A percentile compares a stretch with the other conserved stretches of the same genome.
These are phyloP conservation scores for Austroboletus festivus DNA, from an alignment of 768 basidiomycete species.

Conservation along the genomic window DNA sequence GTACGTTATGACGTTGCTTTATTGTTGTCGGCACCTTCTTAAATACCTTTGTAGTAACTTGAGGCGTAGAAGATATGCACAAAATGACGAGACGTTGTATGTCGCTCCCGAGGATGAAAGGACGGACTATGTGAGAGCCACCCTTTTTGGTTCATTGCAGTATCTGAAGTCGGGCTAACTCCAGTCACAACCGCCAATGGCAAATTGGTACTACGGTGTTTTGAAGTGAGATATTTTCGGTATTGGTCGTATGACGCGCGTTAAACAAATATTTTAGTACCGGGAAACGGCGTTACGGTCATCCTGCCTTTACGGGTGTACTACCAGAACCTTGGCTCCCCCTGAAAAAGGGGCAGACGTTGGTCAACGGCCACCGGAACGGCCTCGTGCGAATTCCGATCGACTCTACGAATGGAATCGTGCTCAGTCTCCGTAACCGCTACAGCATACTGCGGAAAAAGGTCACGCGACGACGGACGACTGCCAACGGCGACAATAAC, in stretches of 20 bases:
- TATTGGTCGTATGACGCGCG: neutral
- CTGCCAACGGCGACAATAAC: slow-evolving; percentile 7
- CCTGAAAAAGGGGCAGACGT: slow-evolving; percentile 74
- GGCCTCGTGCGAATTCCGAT: slow-evolving; percentile 36
- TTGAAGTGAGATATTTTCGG: slow-evolving; percentile 58
- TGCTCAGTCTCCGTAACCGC: slow-evolving; percentile 76
- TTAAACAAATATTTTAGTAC: slow-evolving; percentile 49
- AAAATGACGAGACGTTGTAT: slow-evolving; percentile 92
- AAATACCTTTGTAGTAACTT: slow-evolving; percentile 59
- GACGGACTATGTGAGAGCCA: slow-evolving; percentile 72
- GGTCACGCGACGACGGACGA: slow-evolving; percentile 12
- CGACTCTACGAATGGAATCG: slow-evolving; percentile 62
- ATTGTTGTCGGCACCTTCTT: no score
- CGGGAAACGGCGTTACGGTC: slow-evolving; percentile 91
- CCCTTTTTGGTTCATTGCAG: neutral
- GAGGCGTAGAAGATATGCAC: slow-evolving; percentile 82
- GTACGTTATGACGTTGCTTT: no score
- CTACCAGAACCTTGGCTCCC: slow-evolving; percentile 95
- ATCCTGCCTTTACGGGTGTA: slow-evolving; percentile 91
- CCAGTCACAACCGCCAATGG: slow-evolving; percentile 97
- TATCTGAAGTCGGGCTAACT: slow-evolving; percentile 12
- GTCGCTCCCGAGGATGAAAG: slow-evolving; percentile 92
- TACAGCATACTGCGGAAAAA: slow-evolving; percentile 50
- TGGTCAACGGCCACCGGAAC: slow-evolving; percentile 50
- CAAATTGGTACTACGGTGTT: slow-evolving; percentile 90